Evolutionary conservation across 805 yeast genomes (phyloP), one percentile per base, ranked within the genome.

Genomic region (Starmerella vitae): DNA sequence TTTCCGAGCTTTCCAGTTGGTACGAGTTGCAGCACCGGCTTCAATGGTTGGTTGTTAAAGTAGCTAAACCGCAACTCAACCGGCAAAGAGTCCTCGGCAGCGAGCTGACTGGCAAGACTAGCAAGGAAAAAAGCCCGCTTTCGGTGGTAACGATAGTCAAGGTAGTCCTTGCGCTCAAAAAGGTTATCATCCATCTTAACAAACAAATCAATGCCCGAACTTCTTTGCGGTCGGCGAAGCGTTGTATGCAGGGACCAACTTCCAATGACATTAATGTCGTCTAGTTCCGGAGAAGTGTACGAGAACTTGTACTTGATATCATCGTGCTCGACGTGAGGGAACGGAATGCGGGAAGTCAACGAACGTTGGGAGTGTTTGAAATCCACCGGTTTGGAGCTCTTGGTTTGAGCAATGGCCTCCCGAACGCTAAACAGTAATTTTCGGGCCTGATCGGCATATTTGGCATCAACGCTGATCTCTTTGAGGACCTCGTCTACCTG

Each of bases 401-500:
- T 19, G 2, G 51, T 42, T 5, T 21, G 36, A 2, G 47, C 38
- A 19, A 51, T 34, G 7, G 78, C 81, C 41, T 83, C 78, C 2
- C 65, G 63, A 27, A 85, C 59, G 0, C 74, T 51, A 41, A 54
- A 48, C 3, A 85, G 65, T 43, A 66, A 65, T 50, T 75, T 74
- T 26, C 86, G 72, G 18, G 77, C 57, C 38, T 72, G 81, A 49
- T 83, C 56, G 32, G 78, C 70, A 52, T 78, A 76, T 14, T 72
- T 59, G 15, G 82, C 88, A 51, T 80, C 80, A 30, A 86, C 58
- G 50, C 74, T 72, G 30, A 88, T 71, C 59, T 88, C 97, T 49
- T 74, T 72, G 50, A 91, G 64, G 30, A 91, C 65, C 56, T 86
- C 97, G 60, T 86, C 97, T 44, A 91, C 85, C 63, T 91, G 94